Conservation (phyloP, 768 basidiomycete genomes). For the Lentinula detonsa region DNA sequence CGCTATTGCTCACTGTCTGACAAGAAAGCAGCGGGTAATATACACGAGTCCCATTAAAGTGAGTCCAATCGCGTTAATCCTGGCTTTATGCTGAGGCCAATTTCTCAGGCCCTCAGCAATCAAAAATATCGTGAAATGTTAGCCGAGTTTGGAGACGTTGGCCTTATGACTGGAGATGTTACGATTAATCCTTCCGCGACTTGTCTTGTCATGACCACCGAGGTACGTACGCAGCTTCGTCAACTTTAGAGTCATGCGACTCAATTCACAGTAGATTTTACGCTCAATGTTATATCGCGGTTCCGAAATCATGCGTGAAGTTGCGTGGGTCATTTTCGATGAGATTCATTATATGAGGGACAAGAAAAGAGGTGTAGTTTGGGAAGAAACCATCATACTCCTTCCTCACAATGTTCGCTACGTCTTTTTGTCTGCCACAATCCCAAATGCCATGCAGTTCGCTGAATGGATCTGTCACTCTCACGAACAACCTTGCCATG, state of each 20-base stretch:
- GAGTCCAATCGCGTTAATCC: constrained; percentile 21
- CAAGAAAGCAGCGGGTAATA: constrained; percentile 69
- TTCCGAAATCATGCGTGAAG: constrained; percentile 98
- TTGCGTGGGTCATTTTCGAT: constrained; percentile 99
- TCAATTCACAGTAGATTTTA: constrained; percentile 23
- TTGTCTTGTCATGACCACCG: constrained; percentile 87
- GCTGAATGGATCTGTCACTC: constrained; percentile 76
- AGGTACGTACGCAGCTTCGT: constrained; percentile 42
- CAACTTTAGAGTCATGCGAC: no score
- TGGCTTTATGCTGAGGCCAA: neutral
- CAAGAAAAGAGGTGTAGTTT: constrained; percentile 97
- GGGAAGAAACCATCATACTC: constrained; percentile 98
- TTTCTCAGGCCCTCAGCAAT: constrained; percentile 84
- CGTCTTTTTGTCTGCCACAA: constrained; percentile 68
- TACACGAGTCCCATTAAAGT: constrained; percentile 86
- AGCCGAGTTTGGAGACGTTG: constrained; percentile 96
- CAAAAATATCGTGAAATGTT: constrained; percentile 99
- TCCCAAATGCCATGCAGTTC: constrained; percentile 99
- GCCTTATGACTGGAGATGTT: constrained; percentile 98
- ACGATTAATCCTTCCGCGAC: constrained; percentile 78
- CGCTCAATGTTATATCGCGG: constrained; percentile 93
- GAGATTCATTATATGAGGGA: constrained; percentile 99
- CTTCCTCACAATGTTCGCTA: constrained; percentile 64
- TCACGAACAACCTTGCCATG: constrained; percentile 96
- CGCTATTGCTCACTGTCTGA: constrained; percentile 77